Evolutionary conservation across 257 asterid genomes (phyloP).

Genomic region (Anisodus tanguticus): DNA sequence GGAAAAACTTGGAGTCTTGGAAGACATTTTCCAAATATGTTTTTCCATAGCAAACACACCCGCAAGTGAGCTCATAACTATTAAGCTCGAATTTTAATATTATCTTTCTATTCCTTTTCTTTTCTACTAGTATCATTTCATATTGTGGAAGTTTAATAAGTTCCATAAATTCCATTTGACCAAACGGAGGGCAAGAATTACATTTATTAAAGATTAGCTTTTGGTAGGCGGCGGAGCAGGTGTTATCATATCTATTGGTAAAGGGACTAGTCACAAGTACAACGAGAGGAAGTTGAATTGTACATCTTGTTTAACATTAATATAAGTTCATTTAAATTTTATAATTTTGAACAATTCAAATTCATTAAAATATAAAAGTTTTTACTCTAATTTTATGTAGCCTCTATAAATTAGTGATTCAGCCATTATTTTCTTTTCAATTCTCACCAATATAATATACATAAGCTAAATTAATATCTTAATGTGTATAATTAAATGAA

Average conservation of each 20-base stretch:
- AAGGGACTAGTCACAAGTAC: not conserved
- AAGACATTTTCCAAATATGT: too few species aligned
- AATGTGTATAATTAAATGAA: not conserved
- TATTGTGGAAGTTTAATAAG: not conserved
- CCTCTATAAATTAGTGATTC: not conserved
- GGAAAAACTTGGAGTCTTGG: too few species aligned
- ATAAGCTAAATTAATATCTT: too few species aligned
- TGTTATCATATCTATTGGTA: not conserved
- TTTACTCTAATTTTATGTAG: too few species aligned
- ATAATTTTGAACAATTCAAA: not conserved
- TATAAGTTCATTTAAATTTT: not conserved
- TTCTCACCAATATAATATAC: not conserved
- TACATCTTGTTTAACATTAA: not conserved
- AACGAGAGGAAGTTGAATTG: not conserved
- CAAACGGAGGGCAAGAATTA: not conserved
- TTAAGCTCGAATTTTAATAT: not conserved
- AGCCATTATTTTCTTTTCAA: not conserved
- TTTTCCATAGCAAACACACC: not conserved
- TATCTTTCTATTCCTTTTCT: not conserved
- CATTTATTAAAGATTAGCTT: not conserved
- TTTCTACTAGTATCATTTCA: not conserved
- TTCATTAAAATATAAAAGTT: not conserved
- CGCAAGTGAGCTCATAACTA: not conserved
- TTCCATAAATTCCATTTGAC: not conserved
- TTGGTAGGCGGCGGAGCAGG: not conserved